Evolutionary conservation across 164 flowering plant genomes (phyloP).

Genomic region (Umbellularia californica): DNA sequence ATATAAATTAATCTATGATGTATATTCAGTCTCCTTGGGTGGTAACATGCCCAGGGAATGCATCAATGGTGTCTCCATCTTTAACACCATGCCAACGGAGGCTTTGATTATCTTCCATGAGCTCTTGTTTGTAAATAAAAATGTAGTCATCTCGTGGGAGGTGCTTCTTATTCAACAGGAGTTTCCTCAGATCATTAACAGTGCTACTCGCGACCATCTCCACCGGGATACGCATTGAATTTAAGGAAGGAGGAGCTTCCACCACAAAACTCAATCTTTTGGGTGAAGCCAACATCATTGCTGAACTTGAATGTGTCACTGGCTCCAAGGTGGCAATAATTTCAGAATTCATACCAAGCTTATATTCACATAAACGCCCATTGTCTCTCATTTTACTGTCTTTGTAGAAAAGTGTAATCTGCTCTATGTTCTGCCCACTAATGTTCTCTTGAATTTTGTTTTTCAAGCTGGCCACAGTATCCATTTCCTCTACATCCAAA

Average conservation of each 20-base stretch:
- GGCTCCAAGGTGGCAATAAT: constrained; percentile 39
- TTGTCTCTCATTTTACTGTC: constrained; percentile 55
- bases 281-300: constrained; percentile 23
- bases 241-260: constrained; percentile 53
- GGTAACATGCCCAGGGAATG: constrained; percentile 64
- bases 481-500: constrained; percentile 52
- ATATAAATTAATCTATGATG: too few species aligned
- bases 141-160: constrained; percentile 74
- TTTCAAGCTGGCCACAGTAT: constrained; percentile 41
- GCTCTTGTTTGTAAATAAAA: constrained; percentile 79
- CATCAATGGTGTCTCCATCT: constrained; percentile 64
- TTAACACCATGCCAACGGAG: constrained; percentile 80
- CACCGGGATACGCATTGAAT: constrained; percentile 50
- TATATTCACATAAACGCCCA: constrained; percentile 54
- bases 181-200: constrained; percentile 46
- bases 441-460: constrained; percentile 71
- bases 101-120: constrained; percentile 62
- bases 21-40: constrained; percentile 12
- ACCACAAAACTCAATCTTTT: constrained; percentile 44
- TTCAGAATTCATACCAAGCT: constrained; percentile 48
- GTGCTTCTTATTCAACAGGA: constrained; percentile 35
- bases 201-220: constrained; percentile 52
- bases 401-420: constrained; percentile 34
- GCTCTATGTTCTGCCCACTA: constrained; percentile 45
- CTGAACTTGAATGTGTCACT: constrained; percentile 10